These are phyloP conservation scores for Mycena rebaudengoi DNA, from an alignment of 768 basidiomycete genomes.

Conservation along the genomic window DNA sequence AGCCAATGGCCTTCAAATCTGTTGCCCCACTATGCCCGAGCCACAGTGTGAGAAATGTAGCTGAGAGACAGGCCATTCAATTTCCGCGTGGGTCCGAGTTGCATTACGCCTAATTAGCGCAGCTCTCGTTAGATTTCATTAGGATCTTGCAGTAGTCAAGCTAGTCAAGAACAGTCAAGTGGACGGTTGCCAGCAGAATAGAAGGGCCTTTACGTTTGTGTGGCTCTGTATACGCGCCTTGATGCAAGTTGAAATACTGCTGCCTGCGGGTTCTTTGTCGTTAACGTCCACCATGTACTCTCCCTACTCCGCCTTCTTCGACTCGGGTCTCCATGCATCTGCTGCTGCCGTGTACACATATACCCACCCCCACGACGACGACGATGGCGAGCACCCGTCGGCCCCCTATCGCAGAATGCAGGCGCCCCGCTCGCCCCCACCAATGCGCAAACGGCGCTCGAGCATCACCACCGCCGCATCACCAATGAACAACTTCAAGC, in stretches of 20 bases:
- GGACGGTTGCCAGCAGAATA: no score
- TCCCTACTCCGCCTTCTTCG: conserved; percentile 20
- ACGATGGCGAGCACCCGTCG: conserved; percentile 5
- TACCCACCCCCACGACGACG: conserved; percentile 15
- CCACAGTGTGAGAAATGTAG: no score
- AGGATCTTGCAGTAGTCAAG: no score
- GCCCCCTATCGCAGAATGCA: background rate
- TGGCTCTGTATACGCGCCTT: background rate
- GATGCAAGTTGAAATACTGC: conserved; percentile 13
- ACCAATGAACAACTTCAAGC: conserved; percentile 44
- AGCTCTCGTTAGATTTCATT: no score
- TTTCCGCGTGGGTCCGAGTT: no score
- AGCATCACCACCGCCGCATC: conserved; percentile 51
- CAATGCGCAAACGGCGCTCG: conserved; percentile 56
- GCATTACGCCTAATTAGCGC: no score
- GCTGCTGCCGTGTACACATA: conserved; percentile 9
- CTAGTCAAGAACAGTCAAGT: no score
- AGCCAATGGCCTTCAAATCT: no score
- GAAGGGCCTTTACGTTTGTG: background rate
- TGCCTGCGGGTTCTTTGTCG: background rate
- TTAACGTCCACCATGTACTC: conserved; percentile 3
- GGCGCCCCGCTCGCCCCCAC: conserved; percentile 35
- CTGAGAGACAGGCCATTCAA: no score
- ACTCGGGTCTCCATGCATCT: conserved; percentile 4
- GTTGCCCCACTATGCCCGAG: no score